Conservation (phyloP, 495 filamentous ascomycete species). For the Penicillium pancosmium region DNA sequence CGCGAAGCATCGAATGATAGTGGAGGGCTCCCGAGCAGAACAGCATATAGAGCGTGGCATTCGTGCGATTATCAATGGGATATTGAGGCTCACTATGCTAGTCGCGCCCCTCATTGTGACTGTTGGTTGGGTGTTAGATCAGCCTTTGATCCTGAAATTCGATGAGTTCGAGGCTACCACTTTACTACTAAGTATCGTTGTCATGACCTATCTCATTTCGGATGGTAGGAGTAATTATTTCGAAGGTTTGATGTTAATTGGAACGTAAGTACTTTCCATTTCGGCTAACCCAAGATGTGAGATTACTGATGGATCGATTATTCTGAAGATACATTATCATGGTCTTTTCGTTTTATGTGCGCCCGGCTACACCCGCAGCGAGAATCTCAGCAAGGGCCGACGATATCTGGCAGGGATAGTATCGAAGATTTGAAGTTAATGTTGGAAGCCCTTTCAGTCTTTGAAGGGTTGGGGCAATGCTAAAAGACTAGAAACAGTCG, state of each 20-base stretch:
- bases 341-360: conserved; percentile 18
- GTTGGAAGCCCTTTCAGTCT: too few species aligned
- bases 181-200: conserved; percentile 35
- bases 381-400: not conserved
- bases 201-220: conserved; percentile 50
- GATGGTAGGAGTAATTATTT: conserved; percentile 72
- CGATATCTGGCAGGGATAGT: not conserved
- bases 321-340: conserved; percentile 10
- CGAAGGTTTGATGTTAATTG: conserved; percentile 30
- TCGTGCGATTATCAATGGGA: conserved; percentile 26
- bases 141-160: conserved; percentile 36
- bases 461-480: too few species aligned
- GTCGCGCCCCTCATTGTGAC: conserved; percentile 41
- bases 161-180: conserved; percentile 40
- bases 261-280: conserved; percentile 23
- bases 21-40: conserved; percentile 18
- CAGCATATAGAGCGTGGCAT: conserved; percentile 30
- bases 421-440: not conserved
- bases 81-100: conserved; percentile 35
- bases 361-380: conserved; percentile 7
- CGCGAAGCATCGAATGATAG: conserved; percentile 24
- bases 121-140: conserved; percentile 38
- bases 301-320: too few species aligned
- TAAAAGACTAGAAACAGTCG: too few species aligned
- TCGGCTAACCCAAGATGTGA: too few species aligned